Conservation (phyloP, 129 eudicot genomes). For the Erigeron canadensis region DNA sequence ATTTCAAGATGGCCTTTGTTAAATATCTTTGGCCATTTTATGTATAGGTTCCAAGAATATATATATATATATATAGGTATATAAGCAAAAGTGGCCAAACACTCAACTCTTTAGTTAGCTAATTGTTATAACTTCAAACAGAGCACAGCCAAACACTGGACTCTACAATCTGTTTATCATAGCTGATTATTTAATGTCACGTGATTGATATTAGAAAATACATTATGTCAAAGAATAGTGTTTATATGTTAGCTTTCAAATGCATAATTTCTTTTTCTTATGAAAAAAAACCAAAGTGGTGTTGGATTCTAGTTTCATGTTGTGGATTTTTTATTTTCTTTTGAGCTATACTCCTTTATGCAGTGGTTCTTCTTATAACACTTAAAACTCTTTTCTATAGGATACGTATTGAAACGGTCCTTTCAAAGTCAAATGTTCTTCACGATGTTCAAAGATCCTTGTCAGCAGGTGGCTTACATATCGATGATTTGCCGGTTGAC, state of each 20-base stretch:
- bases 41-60: not conserved
- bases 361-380: not conserved
- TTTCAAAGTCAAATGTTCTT: constrained; percentile 77
- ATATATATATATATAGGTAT: too few relatives aligned
- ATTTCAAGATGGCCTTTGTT: not conserved
- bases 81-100: not conserved
- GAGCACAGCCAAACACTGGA: not conserved
- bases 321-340: not conserved
- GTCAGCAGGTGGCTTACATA: constrained; percentile 79
- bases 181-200: not conserved
- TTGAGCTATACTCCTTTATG: not conserved
- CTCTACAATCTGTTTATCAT: not conserved
- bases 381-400: constrained; percentile 31
- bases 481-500: constrained; percentile 73
- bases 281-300: not conserved
- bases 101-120: not conserved
- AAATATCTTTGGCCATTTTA: not conserved
- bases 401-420: constrained; percentile 79
- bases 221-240: not conserved
- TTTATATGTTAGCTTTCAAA: not conserved
- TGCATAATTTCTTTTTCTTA: not conserved
- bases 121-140: not conserved
- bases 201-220: not conserved
- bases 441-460: constrained; percentile 80
- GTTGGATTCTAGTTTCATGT: constrained; percentile 13